Conservation (phyloP, 2,329 filamentous ascomycete species). For the Apiospora koreana region DNA sequence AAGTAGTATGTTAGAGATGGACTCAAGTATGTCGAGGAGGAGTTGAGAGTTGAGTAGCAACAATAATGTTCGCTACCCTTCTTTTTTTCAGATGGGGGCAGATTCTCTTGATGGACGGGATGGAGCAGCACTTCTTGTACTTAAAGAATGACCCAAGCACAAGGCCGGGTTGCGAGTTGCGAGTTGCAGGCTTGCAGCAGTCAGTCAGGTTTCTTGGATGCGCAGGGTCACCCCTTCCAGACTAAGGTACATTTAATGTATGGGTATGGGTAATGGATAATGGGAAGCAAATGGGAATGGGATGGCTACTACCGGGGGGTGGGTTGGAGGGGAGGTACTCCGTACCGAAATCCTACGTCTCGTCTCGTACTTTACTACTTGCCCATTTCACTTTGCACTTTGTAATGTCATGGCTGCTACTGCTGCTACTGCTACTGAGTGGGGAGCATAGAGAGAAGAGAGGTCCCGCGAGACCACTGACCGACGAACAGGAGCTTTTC, state of each 20-base stretch:
- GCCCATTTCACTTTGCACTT: not conserved
- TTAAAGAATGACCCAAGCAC: not conserved
- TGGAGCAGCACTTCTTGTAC: conserved; percentile 1
- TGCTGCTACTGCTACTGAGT: not conserved
- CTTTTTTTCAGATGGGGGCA: conserved; percentile 9
- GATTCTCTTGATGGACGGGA: conserved; percentile 1
- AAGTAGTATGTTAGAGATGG: not conserved
- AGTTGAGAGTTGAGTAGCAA: not conserved
- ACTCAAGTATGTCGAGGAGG: not conserved
- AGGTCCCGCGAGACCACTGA: not conserved
- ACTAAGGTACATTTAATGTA: conserved; percentile 1
- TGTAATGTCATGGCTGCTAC: not conserved
- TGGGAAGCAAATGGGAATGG: not conserved
- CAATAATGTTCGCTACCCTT: conserved; percentile 8
- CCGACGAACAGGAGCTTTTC: conserved; percentile 11
- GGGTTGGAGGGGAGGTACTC: not conserved
- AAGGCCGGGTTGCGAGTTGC: not conserved
- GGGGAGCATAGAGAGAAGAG: not conserved
- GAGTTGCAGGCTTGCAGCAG: too few relatives aligned
- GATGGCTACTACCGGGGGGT: not conserved
- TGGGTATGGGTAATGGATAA: not conserved
- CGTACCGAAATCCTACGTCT: not conserved
- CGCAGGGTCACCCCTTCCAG: not conserved
- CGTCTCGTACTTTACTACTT: not conserved
- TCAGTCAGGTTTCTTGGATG: not conserved